Evolutionary conservation across 2,329 filamentous ascomycete genomes (phyloP), one percentile per base, ranked within the genome.

Genomic region (Penicillium sp.): DNA sequence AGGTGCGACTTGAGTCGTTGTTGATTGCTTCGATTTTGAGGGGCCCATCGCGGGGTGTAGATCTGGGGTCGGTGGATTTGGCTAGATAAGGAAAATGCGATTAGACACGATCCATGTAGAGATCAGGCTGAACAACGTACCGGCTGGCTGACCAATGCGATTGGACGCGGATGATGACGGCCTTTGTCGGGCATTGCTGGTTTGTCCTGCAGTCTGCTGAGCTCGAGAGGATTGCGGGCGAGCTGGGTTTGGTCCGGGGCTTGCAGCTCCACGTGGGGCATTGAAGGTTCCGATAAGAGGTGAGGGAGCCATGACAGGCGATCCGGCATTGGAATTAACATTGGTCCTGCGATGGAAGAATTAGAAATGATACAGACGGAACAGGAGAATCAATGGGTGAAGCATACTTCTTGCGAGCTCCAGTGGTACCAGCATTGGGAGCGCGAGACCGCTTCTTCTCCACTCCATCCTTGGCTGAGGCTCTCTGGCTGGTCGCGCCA

Each of bases 231-330:
- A 87, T 50, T 84, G 81, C 13, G 90, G 87, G 44, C 88, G 84
- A 56, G 85, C 74, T 57, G 76, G 75, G 49, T 76, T 74, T 7
- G 87, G 87, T 9, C 82, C 84, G 27, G 89, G 88, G 41, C 88
- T 90, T 53, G 79, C 52, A 72, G 75, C 63, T 76, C 80, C 78
- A 64, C 91, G 90, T 26, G 85, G 82, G 41, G 75, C 65, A 55
- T 76, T 74, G 57, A 91, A 84, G n/a, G 82, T 84, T 48, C 85
- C 83, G 48, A 90, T 80, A 47, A 92, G 82, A 19, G 91, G 90
- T 1, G 92, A 93, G 1, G 91, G 88, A n/a, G 86, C 84, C 62
- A 88, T 79, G 3, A 87, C 87, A 19, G 90, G 86, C 1, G 90
- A 90, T 66, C 86, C 83, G 57, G 80, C 82, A 26, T 79, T 77